phyloP scores from a whole-genome alignment of 73 alveolate genomes.

The Tetrahymena thermophila region DNA sequence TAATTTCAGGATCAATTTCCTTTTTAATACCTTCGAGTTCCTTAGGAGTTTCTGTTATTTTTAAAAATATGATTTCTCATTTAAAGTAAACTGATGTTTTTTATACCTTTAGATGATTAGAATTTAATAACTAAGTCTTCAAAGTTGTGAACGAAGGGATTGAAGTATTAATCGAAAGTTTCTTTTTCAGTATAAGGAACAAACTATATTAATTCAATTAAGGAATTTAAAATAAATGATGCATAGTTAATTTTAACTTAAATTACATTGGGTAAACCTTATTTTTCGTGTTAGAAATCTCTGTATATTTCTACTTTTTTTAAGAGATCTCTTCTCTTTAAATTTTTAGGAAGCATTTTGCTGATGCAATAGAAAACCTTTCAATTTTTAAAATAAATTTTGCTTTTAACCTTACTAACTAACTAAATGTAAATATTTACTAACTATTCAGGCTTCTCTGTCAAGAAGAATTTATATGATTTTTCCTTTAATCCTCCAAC shows the following conservation, averaged over 20 bases:
- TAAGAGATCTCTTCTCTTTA: neutral
- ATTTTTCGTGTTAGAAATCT: neutral
- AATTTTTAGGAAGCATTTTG: neutral
- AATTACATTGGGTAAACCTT: neutral
- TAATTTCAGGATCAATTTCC: neutral
- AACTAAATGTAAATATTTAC: neutral
- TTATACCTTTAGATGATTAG: neutral
- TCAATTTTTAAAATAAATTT: neutral
- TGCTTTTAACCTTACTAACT: neutral
- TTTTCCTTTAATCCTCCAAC: neutral
- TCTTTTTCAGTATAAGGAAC: neutral
- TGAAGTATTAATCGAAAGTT: neutral
- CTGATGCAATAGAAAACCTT: neutral
- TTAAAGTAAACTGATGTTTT: neutral
- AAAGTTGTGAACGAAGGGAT: neutral
- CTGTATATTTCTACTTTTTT: neutral
- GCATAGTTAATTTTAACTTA: neutral
- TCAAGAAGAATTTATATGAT: neutral
- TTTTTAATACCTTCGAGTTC: neutral
- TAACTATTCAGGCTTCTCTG: neutral
- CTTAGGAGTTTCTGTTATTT: neutral
- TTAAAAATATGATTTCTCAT: neutral
- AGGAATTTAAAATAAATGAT: too few species aligned
- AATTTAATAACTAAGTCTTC: neutral
- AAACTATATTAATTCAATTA: neutral